Evolutionary conservation across 306 rosid genomes (phyloP).

Genomic region (Crotalaria pallida): DNA sequence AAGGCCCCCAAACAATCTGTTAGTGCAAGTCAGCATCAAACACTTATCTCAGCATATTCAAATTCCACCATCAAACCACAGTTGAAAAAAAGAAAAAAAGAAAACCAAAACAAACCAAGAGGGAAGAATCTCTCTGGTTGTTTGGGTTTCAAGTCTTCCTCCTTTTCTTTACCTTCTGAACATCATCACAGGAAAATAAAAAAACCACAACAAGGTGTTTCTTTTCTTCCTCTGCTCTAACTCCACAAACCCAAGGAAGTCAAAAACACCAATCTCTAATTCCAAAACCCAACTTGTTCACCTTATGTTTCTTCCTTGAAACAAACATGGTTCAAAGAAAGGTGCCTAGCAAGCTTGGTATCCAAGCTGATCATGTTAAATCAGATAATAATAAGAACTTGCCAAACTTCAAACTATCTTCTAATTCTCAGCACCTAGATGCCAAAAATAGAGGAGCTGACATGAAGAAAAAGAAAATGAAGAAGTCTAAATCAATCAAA

Average conservation of each 20-base stretch:
- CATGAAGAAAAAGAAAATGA: conserved; percentile 84
- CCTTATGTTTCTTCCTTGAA: conserved; percentile 30
- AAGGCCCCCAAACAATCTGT: conserved; percentile 29
- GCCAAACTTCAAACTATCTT: conserved; percentile 41
- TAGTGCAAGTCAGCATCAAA: conserved; percentile 54
- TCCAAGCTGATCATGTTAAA: conserved; percentile 58
- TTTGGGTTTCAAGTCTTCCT: conserved; percentile 41
- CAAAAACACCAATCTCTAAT: conserved; percentile 20
- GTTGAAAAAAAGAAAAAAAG: conserved; percentile 37
- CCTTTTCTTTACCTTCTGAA: conserved; percentile 24
- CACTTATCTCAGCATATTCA: conserved; percentile 40
- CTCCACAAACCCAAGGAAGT: conserved; percentile 36
- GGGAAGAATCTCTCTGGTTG: conserved; percentile 47
- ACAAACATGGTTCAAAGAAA: conserved; percentile 82
- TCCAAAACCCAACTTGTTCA: conserved; percentile 5
- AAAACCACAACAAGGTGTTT: conserved; percentile 22
- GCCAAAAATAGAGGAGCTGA: conserved; percentile 64
- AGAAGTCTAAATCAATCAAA: conserved; percentile 56
- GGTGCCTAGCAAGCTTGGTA: conserved; percentile 54
- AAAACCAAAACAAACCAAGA: conserved; percentile 36
- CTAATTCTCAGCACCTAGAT: conserved; percentile 56
- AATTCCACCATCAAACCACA: conserved; percentile 33
- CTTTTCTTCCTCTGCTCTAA: conserved; percentile 38
- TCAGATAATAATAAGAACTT: conserved; percentile 47
- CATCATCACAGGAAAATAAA: conserved; percentile 13